phyloP scores from a whole-genome alignment of 106 monocot species.

The Cymbidium sinense region DNA sequence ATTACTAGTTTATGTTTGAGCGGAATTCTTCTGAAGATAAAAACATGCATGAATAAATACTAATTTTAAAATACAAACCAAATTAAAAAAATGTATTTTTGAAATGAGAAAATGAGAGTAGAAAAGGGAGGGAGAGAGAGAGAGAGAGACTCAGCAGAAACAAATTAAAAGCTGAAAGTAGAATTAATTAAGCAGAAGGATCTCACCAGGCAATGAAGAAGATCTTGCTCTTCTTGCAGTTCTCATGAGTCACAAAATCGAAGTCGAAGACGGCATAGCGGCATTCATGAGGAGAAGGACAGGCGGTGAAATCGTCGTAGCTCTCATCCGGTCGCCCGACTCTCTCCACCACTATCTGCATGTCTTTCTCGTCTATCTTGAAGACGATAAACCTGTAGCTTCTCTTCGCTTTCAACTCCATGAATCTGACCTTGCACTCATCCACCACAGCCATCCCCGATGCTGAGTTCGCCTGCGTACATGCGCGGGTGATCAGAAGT shows the following conservation, averaged over 20 bases:
- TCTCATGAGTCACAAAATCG: constrained; percentile 42
- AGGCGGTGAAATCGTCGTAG: constrained; percentile 1
- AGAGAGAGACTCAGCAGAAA: no score
- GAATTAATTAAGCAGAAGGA: neutral
- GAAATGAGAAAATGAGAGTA: no score
- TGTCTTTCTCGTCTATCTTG: neutral
- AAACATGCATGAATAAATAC: no score
- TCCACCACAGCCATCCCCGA: constrained; percentile 2
- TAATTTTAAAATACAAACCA: no score
- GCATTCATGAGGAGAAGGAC: neutral
- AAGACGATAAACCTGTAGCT: neutral
- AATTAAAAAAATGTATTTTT: no score
- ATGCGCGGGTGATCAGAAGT: constrained; percentile 1
- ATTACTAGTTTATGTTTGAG: no score
- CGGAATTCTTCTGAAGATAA: no score
- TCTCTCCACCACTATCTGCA: constrained; percentile 5
- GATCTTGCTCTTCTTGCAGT: constrained; percentile 58
- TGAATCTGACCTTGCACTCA: neutral
- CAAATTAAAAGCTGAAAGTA: neutral
- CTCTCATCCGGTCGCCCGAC: neutral
- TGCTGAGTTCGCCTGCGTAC: constrained; percentile 3
- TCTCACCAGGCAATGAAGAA: constrained; percentile 32
- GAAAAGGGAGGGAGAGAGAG: no score
- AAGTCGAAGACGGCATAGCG: constrained; percentile 4
- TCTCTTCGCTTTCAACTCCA: constrained; percentile 6